phyloP scores from a whole-genome alignment of 1,284 basidiomycete genomes.

The Blastosporella zonata region DNA sequence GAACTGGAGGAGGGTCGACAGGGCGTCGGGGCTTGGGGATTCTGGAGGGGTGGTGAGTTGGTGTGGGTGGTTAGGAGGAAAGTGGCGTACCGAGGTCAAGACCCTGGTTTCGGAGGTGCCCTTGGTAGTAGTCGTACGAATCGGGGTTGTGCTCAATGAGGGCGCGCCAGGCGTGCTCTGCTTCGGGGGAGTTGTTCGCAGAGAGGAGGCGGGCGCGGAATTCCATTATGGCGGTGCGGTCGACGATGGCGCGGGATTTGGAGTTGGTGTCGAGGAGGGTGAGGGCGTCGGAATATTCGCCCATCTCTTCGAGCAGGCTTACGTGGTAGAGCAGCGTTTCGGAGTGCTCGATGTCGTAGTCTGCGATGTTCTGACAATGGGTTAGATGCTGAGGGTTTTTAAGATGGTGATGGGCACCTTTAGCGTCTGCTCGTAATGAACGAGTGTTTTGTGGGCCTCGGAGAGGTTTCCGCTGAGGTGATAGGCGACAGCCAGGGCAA shows the following conservation, averaged over 20 bases:
- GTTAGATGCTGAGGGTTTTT: slow-evolving; percentile 5
- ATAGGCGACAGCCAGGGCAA: slow-evolving; percentile 86
- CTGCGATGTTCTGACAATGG: slow-evolving; percentile 59
- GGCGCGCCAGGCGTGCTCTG: slow-evolving; percentile 75
- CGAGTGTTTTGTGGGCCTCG: slow-evolving; percentile 75
- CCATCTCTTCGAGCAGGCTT: slow-evolving; percentile 74
- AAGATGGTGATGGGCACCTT: slow-evolving; percentile 42
- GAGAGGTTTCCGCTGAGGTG: slow-evolving; percentile 76
- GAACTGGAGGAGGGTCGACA: slow-evolving; percentile 60
- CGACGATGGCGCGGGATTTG: slow-evolving; percentile 65
- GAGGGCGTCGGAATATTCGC: slow-evolving; percentile 62
- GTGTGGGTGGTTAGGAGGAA: not conserved
- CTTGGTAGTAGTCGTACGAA: slow-evolving; percentile 77
- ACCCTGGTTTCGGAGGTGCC: slow-evolving; percentile 66
- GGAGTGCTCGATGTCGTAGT: slow-evolving; percentile 82
- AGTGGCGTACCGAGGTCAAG: slow-evolving; percentile 58
- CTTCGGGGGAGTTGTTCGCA: slow-evolving; percentile 64
- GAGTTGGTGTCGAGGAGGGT: slow-evolving; percentile 63
- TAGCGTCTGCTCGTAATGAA: slow-evolving; percentile 61
- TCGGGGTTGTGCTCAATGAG: slow-evolving; percentile 89
- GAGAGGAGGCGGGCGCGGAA: slow-evolving; percentile 71
- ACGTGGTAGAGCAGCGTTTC: slow-evolving; percentile 87
- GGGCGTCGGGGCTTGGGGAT: slow-evolving; percentile 50
- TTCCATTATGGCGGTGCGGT: slow-evolving; percentile 71
- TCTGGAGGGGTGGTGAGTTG: slow-evolving; percentile 25